Conservation (phyloP, 2,329 filamentous ascomycete species). For the Blastomyces silverae region DNA sequence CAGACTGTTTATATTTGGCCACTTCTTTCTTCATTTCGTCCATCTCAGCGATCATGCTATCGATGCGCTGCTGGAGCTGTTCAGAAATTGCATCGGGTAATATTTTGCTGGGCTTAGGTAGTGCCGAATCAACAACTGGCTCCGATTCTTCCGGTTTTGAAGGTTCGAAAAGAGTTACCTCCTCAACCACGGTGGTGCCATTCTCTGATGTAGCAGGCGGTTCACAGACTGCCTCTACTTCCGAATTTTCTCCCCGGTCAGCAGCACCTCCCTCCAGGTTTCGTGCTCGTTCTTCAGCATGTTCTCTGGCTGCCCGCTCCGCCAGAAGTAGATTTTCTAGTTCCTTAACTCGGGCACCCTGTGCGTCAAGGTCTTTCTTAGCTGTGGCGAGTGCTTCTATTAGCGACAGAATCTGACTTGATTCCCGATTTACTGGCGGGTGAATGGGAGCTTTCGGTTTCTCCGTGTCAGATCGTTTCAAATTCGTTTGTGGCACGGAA, state of each 20-base stretch:
- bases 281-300: constrained; percentile 74
- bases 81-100: constrained; percentile 32
- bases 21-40: constrained; percentile 72
- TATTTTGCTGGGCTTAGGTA: constrained; percentile 28
- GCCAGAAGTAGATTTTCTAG: constrained; percentile 70
- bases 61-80: constrained; percentile 63
- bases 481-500: constrained; percentile 44
- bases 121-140: constrained; percentile 32
- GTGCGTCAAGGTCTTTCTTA: constrained; percentile 80
- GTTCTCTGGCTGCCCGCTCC: constrained; percentile 73
- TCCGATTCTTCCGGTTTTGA: constrained; percentile 21
- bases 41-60: constrained; percentile 72
- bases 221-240: constrained; percentile 46
- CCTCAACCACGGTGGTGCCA: constrained; percentile 15
- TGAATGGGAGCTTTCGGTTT: constrained; percentile 50
- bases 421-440: constrained; percentile 48
- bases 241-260: constrained; percentile 34
- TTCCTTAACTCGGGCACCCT: constrained; percentile 70
- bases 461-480: constrained; percentile 72
- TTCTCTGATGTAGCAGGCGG: constrained; percentile 29
- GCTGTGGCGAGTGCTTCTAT: constrained; percentile 77
- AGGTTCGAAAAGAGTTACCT: constrained; percentile 17
- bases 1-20: constrained; percentile 67
- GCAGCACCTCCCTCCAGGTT: constrained; percentile 58
- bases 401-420: constrained; percentile 72